These are phyloP conservation scores for Phytophthora citricola DNA, from an alignment of 352 stramenopile species.

Conservation along the genomic window DNA sequence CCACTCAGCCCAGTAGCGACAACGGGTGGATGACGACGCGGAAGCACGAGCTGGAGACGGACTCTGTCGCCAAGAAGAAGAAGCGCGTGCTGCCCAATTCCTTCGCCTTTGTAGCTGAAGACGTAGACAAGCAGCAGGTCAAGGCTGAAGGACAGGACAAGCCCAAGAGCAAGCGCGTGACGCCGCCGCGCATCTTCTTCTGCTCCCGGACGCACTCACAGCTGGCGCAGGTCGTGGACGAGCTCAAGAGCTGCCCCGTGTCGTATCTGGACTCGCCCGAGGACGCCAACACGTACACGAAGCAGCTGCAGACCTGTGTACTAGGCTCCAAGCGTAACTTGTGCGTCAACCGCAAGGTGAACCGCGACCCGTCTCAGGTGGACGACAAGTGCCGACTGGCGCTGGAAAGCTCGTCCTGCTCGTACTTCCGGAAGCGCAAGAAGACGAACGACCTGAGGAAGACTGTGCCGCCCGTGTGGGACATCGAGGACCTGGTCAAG, in stretches of 20 bases:
- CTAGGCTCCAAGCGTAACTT: constrained; percentile 83
- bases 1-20: constrained; percentile 29
- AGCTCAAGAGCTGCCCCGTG: constrained; percentile 79
- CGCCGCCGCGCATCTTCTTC: constrained; percentile 82
- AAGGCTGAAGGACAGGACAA: constrained; percentile 21
- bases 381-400: constrained; percentile 78
- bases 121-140: constrained; percentile 3
- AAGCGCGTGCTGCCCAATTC: constrained; percentile 38
- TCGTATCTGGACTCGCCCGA: constrained; percentile 63
- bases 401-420: constrained; percentile 38
- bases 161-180: constrained; percentile 35
- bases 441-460: constrained; percentile 47
- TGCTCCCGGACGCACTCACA: constrained; percentile 91
- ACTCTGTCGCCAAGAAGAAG: constrained; percentile 19
- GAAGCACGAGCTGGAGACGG: constrained; percentile 22
- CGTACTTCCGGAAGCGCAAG: constrained; percentile 46
- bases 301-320: constrained; percentile 79
- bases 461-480: constrained; percentile 73
- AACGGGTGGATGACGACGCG: constrained; percentile 26
- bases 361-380: constrained; percentile 58
- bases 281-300: constrained; percentile 34
- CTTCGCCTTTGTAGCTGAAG: constrained; percentile 25
- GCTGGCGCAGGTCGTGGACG: constrained; percentile 79
- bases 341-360: constrained; percentile 82
- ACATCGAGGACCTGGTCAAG: constrained; percentile 84